Conservation (phyloP, 306 rosid genomes). For the Cicer arietinum region DNA sequence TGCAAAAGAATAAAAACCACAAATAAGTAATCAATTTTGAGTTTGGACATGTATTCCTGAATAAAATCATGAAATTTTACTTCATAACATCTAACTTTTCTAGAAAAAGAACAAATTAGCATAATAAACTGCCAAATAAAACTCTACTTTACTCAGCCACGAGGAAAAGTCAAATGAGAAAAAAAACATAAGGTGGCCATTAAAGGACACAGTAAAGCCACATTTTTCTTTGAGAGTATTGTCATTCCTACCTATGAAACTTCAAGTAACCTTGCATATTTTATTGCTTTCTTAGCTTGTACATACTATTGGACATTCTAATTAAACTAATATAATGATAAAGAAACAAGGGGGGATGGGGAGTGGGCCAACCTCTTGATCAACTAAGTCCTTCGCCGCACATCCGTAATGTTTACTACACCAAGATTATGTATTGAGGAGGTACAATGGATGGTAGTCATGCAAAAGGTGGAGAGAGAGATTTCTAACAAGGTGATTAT, state of each 20-base stretch:
- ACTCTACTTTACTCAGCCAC: conserved; percentile 14
- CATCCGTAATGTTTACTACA: not conserved
- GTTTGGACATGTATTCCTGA: conserved; percentile 18
- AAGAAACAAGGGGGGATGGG: not conserved
- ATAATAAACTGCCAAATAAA: conserved; percentile 21
- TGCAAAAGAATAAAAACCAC: conserved; percentile 43
- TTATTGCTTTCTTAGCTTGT: conserved; percentile 24
- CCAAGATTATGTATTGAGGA: conserved; percentile 1
- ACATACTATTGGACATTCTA: conserved; percentile 18
- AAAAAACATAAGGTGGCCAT: not conserved
- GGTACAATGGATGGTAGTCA: conserved; percentile 3
- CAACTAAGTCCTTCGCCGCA: not conserved
- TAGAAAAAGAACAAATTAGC: not conserved
- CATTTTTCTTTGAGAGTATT: conserved; percentile 29
- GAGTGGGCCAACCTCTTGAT: not conserved
- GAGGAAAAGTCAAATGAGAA: conserved; percentile 14
- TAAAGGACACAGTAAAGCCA: conserved; percentile 5
- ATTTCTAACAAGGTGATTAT: not conserved
- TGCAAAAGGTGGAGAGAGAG: conserved; percentile 1
- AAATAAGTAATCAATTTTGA: conserved; percentile 39
- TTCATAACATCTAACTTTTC: conserved; percentile 19
- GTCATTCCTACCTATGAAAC: conserved; percentile 30
- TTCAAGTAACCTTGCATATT: conserved; percentile 14
- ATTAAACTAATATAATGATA: conserved; percentile 29
- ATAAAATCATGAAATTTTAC: conserved; percentile 37